Evolutionary conservation across 495 filamentous ascomycete species (phyloP).

Genomic region (Sordaria brevicollis): DNA sequence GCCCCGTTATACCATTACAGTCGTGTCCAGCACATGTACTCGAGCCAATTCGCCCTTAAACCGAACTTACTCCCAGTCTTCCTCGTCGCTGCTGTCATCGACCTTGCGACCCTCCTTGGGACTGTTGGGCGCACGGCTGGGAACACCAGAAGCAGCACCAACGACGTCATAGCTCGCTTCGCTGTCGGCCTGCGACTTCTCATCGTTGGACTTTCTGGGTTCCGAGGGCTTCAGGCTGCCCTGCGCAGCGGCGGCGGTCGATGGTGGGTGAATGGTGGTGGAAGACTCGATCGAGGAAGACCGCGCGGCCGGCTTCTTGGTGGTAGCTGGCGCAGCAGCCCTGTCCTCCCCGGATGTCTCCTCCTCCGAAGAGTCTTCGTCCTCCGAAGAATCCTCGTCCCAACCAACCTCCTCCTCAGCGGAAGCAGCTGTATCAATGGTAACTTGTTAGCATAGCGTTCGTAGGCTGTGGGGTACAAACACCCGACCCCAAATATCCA

Average conservation of each 20-base stretch:
- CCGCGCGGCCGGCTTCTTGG: conserved; percentile 15
- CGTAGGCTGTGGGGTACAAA: not conserved
- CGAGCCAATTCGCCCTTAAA: not conserved
- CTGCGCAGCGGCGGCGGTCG: conserved; percentile 5
- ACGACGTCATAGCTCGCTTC: conserved; percentile 92
- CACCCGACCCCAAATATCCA: not conserved
- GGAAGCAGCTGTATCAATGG: conserved; percentile 39
- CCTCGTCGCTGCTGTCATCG: conserved; percentile 36
- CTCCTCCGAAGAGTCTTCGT: conserved; percentile 8
- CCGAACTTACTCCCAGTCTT: conserved; percentile 70
- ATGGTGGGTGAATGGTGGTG: conserved; percentile 39
- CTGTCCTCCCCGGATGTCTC: conserved; percentile 24
- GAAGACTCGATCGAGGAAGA: conserved; percentile 40
- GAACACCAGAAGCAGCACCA: conserved; percentile 59
- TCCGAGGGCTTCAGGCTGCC: conserved; percentile 46
- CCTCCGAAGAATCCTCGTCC: conserved; percentile 52
- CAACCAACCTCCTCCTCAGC: conserved; percentile 72
- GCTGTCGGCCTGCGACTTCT: conserved; percentile 74
- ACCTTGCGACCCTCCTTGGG: conserved; percentile 51
- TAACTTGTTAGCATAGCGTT: conserved; percentile 17
- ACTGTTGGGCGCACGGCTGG: conserved; percentile 62
- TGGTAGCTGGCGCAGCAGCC: conserved; percentile 7
- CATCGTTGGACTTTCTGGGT: conserved; percentile 72
- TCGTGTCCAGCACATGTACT: not conserved
- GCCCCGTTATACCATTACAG: not conserved